Base-by-base conservation (phyloP, 2,329 filamentous ascomycete genomes). In the Pseudogymnoascus sp. region DNA sequence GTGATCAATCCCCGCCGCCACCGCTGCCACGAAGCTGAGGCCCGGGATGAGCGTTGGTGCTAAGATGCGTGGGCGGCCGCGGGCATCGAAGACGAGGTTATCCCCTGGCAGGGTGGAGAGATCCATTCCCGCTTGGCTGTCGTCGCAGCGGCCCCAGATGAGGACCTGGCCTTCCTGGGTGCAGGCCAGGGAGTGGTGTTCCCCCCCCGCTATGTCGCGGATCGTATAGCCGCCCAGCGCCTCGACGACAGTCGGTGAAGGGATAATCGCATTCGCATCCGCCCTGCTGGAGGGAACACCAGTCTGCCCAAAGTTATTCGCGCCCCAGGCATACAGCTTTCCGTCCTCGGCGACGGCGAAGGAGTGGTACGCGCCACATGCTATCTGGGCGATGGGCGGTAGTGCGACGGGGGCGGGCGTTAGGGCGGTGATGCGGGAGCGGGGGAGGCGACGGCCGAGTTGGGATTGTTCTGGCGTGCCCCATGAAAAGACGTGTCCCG, bases 251-350 rank as follows among this genome's bases (percentile, higher is more conserved):
- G 83, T 84, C 2, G 91, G 89, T 67, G 84, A 82, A 14, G 88
- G 80, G 58, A 96, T 82, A 64, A 88, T 84, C 33, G 87, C 87
- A 67, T 88, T 85, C 60, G 88, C 84, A 63, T 87, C 83, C 33
- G 86, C 87, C 8, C 83, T 85, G 61, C 81, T 79, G 41, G 84
- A 80, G 11, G 79, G 78, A 63, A 88, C 80, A 35, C 88, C 91
- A 9, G 89, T 90, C 77, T 96, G 88, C 65, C 88, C 89, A 74
- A 90, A 95, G 75, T 89, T 92, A 80, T 96, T 96, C 28, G 93
- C 79, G 28, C 92, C 91, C 91, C 91, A 96, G 0, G 86, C 84
- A 75, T 86, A 94, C 36, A 93, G 87, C 28, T 83, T 80, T 39
- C 86, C 86, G 30, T 86, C 82, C 64, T 85, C 82, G 68, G 84